A percentile compares a stretch with the other conserved stretches of the same genome.
phyloP scores from a whole-genome alignment of 768 basidiomycete species.

The Kwoniella bestiolae region DNA sequence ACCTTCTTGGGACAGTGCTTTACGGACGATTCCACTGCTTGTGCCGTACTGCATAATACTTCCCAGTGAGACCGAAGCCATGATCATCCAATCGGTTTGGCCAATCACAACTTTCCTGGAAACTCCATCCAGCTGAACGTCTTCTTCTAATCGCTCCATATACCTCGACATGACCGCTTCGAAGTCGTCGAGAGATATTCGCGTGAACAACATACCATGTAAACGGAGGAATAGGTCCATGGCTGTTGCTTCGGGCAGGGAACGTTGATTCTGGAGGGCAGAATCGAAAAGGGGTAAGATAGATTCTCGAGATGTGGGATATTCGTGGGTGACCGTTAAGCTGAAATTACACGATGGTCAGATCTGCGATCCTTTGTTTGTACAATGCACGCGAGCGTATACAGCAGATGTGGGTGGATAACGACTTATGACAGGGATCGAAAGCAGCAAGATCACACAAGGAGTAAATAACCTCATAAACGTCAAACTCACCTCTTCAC shows the following conservation, averaged over 20 bases:
- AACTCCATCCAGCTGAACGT: constrained; percentile 61
- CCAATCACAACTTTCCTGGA: constrained; percentile 28
- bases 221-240: constrained; percentile 86
- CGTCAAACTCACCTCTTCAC: constrained; percentile 74
- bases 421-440: background rate
- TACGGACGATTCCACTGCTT: constrained; percentile 70
- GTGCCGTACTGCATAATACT: constrained; percentile 87
- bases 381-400: no score
- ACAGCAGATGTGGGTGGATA: no score
- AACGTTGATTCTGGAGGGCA: constrained; percentile 71
- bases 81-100: constrained; percentile 90
- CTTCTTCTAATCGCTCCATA: constrained; percentile 81
- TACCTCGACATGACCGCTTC: constrained; percentile 77
- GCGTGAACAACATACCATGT: constrained; percentile 97
- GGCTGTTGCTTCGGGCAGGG: constrained; percentile 67
- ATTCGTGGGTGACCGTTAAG: constrained; percentile 88
- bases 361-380: no score
- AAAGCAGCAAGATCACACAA: background rate
- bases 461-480: background rate
- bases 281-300: constrained; percentile 85
- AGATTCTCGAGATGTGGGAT: constrained; percentile 84
- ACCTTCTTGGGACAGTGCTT: constrained; percentile 62
- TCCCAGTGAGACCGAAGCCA: constrained; percentile 82
- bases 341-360: no score
- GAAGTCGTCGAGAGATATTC: constrained; percentile 92